Conservation (phyloP, 108 stramenopile genomes). For the Nannochloropsis granulata region DNA sequence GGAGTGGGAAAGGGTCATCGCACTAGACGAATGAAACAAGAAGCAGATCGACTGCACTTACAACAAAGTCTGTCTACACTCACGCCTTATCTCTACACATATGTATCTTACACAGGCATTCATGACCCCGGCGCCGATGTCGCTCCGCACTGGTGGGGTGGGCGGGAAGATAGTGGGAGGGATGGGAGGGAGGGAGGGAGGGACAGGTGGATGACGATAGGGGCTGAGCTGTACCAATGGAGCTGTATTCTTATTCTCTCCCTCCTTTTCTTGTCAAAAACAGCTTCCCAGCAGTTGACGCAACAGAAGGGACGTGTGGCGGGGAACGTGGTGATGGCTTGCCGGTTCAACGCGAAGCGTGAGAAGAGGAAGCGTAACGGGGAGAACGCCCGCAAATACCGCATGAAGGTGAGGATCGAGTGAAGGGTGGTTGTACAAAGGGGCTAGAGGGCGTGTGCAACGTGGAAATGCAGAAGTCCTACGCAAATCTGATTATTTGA, state of each 20-base stretch:
- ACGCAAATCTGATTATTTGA: too few species aligned
- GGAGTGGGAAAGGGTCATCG: neutral
- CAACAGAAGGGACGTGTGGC: neutral
- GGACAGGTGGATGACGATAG: too few species aligned
- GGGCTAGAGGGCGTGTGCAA: too few species aligned
- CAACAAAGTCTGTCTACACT: neutral
- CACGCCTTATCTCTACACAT: neutral
- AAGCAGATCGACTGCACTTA: neutral
- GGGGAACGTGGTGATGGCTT: neutral
- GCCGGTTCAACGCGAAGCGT: neutral
- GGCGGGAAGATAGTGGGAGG: too few species aligned
- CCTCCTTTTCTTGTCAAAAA: neutral
- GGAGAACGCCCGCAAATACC: neutral
- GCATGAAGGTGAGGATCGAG: neutral
- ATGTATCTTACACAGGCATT: neutral
- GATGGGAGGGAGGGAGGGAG: too few species aligned
- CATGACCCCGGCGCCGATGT: neutral
- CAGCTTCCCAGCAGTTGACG: neutral
- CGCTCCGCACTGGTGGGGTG: neutral
- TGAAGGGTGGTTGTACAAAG: neutral
- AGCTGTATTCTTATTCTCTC: too few species aligned
- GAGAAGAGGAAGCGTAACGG: neutral
- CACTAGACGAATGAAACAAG: neutral
- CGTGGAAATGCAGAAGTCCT: too few species aligned
- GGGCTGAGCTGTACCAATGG: too few species aligned